Evolutionary conservation across 352 stramenopile species (phyloP).

Genomic region (Globisporangium perplexum): DNA sequence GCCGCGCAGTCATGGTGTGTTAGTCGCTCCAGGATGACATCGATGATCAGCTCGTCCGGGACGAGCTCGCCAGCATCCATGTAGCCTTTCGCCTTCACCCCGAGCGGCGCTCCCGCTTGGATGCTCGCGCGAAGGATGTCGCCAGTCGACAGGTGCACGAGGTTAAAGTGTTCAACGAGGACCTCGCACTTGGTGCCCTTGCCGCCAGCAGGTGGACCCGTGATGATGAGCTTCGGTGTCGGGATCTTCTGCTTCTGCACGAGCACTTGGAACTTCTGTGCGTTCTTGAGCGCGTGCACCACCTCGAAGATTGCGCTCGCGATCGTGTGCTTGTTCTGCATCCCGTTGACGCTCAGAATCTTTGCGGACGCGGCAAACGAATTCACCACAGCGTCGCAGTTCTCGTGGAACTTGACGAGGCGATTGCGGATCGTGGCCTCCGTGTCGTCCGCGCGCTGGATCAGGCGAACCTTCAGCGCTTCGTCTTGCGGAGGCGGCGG

Average conservation of each 20-base stretch:
- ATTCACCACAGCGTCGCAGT: constrained; percentile 47
- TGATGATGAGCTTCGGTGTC: constrained; percentile 72
- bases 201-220: constrained; percentile 86
- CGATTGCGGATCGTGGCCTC: constrained; percentile 89
- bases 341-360: constrained; percentile 36
- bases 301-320: constrained; percentile 30
- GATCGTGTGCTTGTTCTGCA: constrained; percentile 38
- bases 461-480: constrained; percentile 49
- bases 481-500: constrained; percentile 78
- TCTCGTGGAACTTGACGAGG: constrained; percentile 83
- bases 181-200: constrained; percentile 95
- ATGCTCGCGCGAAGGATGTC: constrained; percentile 91
- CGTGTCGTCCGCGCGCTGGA: constrained; percentile 92
- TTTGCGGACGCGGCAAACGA: constrained; percentile 26
- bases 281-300: constrained; percentile 28
- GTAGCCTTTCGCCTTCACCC: constrained; percentile 80
- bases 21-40: constrained; percentile 77
- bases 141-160: constrained; percentile 91
- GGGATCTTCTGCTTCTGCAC: constrained; percentile 15
- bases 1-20: constrained; percentile 74
- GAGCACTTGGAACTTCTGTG: constrained; percentile 33
- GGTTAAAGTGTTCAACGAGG: constrained; percentile 80
- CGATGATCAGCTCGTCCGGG: constrained; percentile 91
- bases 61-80: constrained; percentile 91
- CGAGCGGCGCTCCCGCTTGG: constrained; percentile 45